These are phyloP conservation scores for Kurtzmaniella quercitrusa DNA, from an alignment of 1,139 yeast genomes.

Conservation along the genomic window DNA sequence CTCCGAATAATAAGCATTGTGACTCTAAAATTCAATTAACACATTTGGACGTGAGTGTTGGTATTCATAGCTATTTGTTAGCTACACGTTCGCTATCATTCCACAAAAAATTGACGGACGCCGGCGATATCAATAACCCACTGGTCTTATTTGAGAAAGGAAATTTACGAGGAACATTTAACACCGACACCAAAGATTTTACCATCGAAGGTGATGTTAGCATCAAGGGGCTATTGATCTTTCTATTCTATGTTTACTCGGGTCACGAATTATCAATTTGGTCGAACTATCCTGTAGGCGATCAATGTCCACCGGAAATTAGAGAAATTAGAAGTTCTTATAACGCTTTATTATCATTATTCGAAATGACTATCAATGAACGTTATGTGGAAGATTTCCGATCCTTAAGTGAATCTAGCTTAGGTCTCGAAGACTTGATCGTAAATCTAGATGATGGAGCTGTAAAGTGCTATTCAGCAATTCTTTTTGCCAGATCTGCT, in stretches of 20 bases:
- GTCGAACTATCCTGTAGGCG: slow-evolving; percentile 19
- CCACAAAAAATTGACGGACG: slow-evolving; percentile 18
- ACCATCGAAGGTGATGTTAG: slow-evolving; percentile 18
- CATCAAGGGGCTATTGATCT: slow-evolving; percentile 25
- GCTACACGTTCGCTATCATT: slow-evolving; percentile 24
- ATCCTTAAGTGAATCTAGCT: neutral
- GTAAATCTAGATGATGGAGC: slow-evolving; percentile 39
- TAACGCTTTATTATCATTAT: slow-evolving; percentile 17
- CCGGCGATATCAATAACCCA: slow-evolving; percentile 11
- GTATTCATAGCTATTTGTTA: slow-evolving; percentile 30
- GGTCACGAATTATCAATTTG: slow-evolving; percentile 23
- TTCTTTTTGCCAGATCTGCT: slow-evolving; percentile 54
- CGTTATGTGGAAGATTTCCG: slow-evolving; percentile 12
- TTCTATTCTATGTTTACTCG: slow-evolving; percentile 34
- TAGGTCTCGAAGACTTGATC: slow-evolving; percentile 17
- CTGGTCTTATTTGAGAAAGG: slow-evolving; percentile 13
- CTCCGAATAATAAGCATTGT: slow-evolving; percentile 13
- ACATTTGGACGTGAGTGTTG: slow-evolving; percentile 17
- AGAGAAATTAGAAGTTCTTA: slow-evolving; percentile 19
- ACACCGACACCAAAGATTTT: slow-evolving; percentile 12
- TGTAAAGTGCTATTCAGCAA: slow-evolving; percentile 42
- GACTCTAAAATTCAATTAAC: slow-evolving; percentile 24
- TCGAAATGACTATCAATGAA: slow-evolving; percentile 13
- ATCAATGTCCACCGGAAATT: slow-evolving; percentile 16
- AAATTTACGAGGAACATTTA: slow-evolving; percentile 21